phyloP scores from a whole-genome alignment of 2,329 filamentous ascomycete genomes.

The Samsoniella hepiali region DNA sequence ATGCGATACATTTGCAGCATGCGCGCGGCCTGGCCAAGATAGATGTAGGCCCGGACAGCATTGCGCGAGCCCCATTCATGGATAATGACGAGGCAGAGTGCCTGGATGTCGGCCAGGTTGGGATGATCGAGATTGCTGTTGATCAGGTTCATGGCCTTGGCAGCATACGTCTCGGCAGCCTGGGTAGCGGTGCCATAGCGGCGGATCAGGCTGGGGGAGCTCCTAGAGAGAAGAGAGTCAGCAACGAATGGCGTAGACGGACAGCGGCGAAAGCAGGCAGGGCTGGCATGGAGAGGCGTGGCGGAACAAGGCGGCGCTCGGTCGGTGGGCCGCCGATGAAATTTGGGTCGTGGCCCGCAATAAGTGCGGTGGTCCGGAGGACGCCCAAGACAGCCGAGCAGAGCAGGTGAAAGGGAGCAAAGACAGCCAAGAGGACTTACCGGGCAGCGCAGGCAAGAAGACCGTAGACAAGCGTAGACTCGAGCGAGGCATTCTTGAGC shows the following conservation, averaged over 20 bases:
- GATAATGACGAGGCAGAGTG: constrained; percentile 58
- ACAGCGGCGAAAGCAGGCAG: constrained; percentile 1
- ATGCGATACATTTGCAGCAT: constrained; percentile 64
- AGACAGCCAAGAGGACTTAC: constrained; percentile 40
- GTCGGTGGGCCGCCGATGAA: constrained; percentile 19
- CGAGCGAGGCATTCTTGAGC: constrained; percentile 54
- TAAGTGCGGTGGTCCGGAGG: constrained; percentile 8
- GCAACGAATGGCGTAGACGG: not conserved
- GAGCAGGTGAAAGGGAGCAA: constrained; percentile 23
- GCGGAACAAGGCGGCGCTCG: constrained; percentile 10
- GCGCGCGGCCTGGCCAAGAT: constrained; percentile 59
- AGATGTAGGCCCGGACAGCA: constrained; percentile 61
- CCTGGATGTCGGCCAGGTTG: constrained; percentile 58
- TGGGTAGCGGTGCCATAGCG: constrained; percentile 55
- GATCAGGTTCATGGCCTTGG: constrained; percentile 55
- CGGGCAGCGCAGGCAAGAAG: constrained; percentile 56
- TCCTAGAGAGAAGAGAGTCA: constrained; percentile 35
- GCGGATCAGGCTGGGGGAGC: constrained; percentile 54
- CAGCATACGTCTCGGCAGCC: constrained; percentile 57
- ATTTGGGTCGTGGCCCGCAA: constrained; percentile 16
- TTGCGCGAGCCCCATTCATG: constrained; percentile 62
- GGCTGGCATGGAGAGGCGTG: not conserved
- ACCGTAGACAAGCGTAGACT: constrained; percentile 55
- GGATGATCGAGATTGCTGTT: constrained; percentile 59
- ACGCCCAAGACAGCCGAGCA: constrained; percentile 12